phyloP scores from a whole-genome alignment of 768 basidiomycete species.

The Boletus rufocinnamomeus region DNA sequence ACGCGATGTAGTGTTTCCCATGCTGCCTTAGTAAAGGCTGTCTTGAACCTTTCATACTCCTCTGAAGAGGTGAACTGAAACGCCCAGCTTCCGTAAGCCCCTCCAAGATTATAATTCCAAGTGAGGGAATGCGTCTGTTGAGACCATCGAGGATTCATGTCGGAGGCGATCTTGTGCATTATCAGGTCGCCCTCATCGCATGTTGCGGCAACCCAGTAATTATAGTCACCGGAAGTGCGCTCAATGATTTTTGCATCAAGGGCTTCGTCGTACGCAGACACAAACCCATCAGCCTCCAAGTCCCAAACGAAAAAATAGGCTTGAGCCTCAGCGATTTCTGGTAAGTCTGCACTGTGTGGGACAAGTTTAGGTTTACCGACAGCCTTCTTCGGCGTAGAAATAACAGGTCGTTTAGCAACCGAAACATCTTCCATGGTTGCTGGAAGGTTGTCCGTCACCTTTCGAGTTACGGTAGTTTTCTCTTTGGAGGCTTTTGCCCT shows the following conservation, averaged over 20 bases:
- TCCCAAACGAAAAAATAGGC: slow-evolving; percentile 70
- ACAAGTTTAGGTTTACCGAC: slow-evolving; percentile 21
- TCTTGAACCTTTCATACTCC: slow-evolving; percentile 59
- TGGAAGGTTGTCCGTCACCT: slow-evolving; percentile 8
- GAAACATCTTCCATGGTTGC: slow-evolving; percentile 5
- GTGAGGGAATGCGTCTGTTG: slow-evolving; percentile 70
- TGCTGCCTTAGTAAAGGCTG: slow-evolving; percentile 63
- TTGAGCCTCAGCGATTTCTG: slow-evolving; percentile 41
- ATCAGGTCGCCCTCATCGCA: slow-evolving; percentile 51
- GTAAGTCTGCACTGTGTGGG: slow-evolving; percentile 19
- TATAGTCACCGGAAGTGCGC: slow-evolving; percentile 46
- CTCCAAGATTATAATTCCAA: slow-evolving; percentile 77
- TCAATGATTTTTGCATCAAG: slow-evolving; percentile 56
- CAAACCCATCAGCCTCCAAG: slow-evolving; percentile 47
- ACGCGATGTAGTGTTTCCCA: slow-evolving; percentile 81
- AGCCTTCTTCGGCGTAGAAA: slow-evolving; percentile 19
- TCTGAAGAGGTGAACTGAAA: slow-evolving; percentile 64
- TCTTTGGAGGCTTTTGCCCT: slow-evolving; percentile 21
- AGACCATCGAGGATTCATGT: slow-evolving; percentile 75
- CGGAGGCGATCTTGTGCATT: slow-evolving; percentile 60
- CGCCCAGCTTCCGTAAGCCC: slow-evolving; percentile 75
- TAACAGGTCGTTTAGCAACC: slow-evolving; percentile 8
- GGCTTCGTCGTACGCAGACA: slow-evolving; percentile 46
- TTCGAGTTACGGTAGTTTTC: slow-evolving; percentile 13
- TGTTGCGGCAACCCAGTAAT: slow-evolving; percentile 61